Conservation (phyloP, 768 basidiomycete genomes). For the Postia placenta region DNA sequence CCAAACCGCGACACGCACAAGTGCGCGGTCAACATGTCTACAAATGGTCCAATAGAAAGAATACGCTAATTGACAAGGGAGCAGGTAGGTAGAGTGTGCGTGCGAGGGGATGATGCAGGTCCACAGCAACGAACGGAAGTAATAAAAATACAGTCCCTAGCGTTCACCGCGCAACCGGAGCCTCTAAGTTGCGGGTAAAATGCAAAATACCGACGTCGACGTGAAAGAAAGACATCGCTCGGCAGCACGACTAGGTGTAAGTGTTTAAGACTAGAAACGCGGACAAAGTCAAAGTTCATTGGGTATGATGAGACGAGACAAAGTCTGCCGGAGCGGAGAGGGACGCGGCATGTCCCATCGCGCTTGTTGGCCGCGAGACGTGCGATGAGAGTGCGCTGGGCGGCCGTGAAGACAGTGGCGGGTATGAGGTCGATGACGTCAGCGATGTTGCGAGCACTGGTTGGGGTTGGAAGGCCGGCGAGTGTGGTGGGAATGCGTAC, state of each 20-base stretch:
- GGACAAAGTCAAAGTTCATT: neutral
- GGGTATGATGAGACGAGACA: neutral
- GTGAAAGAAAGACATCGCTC: too few relatives aligned
- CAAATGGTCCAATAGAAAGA: neutral
- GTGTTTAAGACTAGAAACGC: neutral
- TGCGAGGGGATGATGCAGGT: neutral
- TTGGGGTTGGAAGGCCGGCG: neutral
- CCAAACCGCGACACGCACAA: neutral
- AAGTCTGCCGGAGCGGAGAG: constrained; percentile 1
- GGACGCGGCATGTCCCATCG: constrained; percentile 14
- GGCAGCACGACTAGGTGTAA: too few relatives aligned
- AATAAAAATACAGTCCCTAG: constrained; percentile 4
- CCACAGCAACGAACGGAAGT: constrained; percentile 1
- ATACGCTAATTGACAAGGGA: neutral
- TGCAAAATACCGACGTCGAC: too few relatives aligned
- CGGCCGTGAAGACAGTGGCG: constrained; percentile 12
- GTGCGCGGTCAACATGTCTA: neutral
- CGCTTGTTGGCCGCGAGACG: constrained; percentile 15
- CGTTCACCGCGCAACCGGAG: neutral
- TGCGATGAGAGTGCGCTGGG: constrained; percentile 14
- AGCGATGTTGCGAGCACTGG: constrained; percentile 1
- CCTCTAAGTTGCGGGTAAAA: neutral
- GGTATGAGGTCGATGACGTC: constrained; percentile 13
- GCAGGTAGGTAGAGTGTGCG: neutral
- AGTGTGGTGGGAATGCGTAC: neutral